Base-by-base conservation (phyloP, 1,284 basidiomycete species). In the Exobasidium rhododendri region DNA sequence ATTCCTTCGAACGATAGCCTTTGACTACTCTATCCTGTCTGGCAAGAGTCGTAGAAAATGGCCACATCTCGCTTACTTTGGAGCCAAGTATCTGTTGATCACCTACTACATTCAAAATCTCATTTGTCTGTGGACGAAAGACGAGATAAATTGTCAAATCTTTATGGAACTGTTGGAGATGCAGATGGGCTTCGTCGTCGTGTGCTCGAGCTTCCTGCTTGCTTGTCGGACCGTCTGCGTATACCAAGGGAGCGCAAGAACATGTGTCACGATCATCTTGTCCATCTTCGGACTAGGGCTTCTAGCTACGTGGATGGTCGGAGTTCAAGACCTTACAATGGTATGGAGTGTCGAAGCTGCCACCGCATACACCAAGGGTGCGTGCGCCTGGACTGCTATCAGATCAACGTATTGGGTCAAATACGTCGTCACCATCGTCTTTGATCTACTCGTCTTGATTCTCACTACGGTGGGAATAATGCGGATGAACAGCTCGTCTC, bases 401-500 rank as follows among this genome's bases (percentile, higher is more conserved):
- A 26, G 46, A 47, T 6, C 14, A 43, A 31, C 17, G 17, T 63
- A 63, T 59, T 55, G 40, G 49, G 61, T 60, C 10, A 63, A 63
- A 35, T 63, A 63, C 46, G 28, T 63, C 46, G 30, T 61, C 26
- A 63, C 61, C 31, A 61, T 63, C 29, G 11, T 63, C 35, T 63
- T 58, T 44, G 61, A 63, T 43, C 13, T 51, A 24, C 20, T 61
- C 14, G 58, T 63, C 13, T 67, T 74, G 56, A 7, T 64, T 31
- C 56, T 73, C 28, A 73, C 72, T 32, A 59, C 67, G 2, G 55
- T 62, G n/a, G 72, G 72, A n/a, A 63, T 74, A 14, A 22, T 68
- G 24, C 55, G 65, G n/a, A 65, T 72, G 70, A 52, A 52, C n/a
- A 53, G 52, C n/a, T 13, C 32, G 22, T 46, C n/a, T n/a, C 69